Conservation (phyloP, 805 yeast species). For the Cyberlindnera suaveolens region DNA sequence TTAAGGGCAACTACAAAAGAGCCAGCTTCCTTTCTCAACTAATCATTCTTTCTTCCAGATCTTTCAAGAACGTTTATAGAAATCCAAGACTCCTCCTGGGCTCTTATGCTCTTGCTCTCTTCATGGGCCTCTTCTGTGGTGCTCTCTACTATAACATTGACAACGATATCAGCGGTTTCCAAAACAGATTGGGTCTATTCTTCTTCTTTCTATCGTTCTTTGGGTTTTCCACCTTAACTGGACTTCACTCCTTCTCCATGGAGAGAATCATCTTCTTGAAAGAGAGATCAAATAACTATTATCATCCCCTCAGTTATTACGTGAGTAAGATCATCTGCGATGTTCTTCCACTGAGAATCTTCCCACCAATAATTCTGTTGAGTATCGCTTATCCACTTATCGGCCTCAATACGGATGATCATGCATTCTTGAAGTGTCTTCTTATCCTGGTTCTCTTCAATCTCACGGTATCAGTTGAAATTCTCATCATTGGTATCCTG, state of each 20-base stretch:
- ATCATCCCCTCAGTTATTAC: slow-evolving; percentile 82
- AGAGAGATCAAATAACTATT: slow-evolving; percentile 92
- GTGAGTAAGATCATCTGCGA: slow-evolving; percentile 83
- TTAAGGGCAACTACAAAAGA: slow-evolving; percentile 21
- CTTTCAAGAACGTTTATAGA: slow-evolving; percentile 88
- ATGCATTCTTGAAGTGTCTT: slow-evolving; percentile 66
- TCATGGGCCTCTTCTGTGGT: slow-evolving; percentile 82
- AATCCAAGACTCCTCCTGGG: slow-evolving; percentile 85
- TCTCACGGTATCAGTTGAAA: slow-evolving; percentile 77
- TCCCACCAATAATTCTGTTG: slow-evolving; percentile 84
- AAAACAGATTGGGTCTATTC: slow-evolving; percentile 88
- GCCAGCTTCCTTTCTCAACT: slow-evolving; percentile 66
- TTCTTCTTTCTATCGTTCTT: slow-evolving; percentile 86
- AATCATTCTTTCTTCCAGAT: slow-evolving; percentile 70
- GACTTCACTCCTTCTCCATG: slow-evolving; percentile 79
- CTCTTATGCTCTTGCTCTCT: slow-evolving; percentile 71
- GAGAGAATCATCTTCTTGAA: slow-evolving; percentile 87
- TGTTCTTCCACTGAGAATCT: slow-evolving; percentile 80
- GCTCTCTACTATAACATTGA: slow-evolving; percentile 73
- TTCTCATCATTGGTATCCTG: slow-evolving; percentile 81
- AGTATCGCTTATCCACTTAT: slow-evolving; percentile 85
- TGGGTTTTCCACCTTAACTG: slow-evolving; percentile 91
- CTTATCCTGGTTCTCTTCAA: slow-evolving; percentile 75
- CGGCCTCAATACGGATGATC: slow-evolving; percentile 74
- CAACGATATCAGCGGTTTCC: slow-evolving; percentile 93